Base-by-base conservation (phyloP, 345 rosid species). In the Microthlaspi erraticum region DNA sequence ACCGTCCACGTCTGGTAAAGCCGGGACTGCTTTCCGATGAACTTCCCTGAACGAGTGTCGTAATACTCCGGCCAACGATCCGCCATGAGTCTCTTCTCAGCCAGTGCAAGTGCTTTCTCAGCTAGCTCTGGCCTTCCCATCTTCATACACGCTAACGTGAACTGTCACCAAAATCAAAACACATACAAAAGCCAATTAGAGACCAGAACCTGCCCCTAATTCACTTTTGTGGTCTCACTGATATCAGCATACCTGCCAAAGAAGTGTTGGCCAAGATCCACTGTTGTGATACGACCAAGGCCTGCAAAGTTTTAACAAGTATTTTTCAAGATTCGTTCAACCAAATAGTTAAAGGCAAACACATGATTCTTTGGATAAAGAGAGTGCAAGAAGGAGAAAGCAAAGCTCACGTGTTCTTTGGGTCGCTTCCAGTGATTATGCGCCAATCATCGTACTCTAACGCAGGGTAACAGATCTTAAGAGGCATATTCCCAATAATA, bases 261-360 rank as follows among this genome's bases (percentile, higher is more conserved):
- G 84, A 71, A 94, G 95, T 2, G 97, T 85, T 4, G 97, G 99
- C 99, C 99, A 91, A 26, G 99, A 91, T 73, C 97, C 99, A 51
- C 96, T 88, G 73, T 94, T 94, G 73, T 94, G 99, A 85, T 94
- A 94, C 14, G 99, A 94, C 99, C 99, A 94, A 63, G 97, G 89
- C 61, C 97, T 94, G 87, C 71, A 78, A 56, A 31, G 56, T 74
- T 74, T 51, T 71, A 64, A 43, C 49, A 66, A 59, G n/a, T 7
- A 38, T 44, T 55, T 34, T 45, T 67, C 26, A 61, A 39, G 20
- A 16, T 76, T 75, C 37, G 43, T 58, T 41, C 43, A 34, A 3
- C 4, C 8, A 5, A 41, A 46, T 13, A 36, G 44, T 58, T 56
- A 3, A 10, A 45, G 4, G 12, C 2, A 50, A 16, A 41, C 5